phyloP scores from a whole-genome alignment of 257 asterid species.

The Rhazya stricta region DNA sequence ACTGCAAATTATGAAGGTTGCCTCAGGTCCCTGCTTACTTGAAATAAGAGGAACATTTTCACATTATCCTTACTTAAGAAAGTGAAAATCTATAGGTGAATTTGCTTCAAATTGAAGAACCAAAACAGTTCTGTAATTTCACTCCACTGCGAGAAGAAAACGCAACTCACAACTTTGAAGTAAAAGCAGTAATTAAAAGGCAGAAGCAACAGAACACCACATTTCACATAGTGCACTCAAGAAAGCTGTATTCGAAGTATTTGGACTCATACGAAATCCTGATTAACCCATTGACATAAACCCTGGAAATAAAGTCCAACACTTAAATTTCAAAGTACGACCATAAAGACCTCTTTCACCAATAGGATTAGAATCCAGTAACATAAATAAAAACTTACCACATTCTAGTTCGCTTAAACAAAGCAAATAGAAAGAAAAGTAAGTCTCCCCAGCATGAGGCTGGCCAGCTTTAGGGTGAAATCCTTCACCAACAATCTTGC shows the following conservation, averaged over 20 bases:
- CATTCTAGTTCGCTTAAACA: too few species aligned
- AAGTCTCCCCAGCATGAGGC: constrained; percentile 90
- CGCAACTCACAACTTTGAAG: neutral
- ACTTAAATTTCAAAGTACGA: neutral
- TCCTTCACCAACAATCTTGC: constrained; percentile 82
- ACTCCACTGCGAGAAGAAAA: neutral
- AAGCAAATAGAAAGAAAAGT: too few species aligned
- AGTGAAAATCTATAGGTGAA: too few species aligned
- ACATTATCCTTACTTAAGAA: neutral
- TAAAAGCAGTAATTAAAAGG: neutral
- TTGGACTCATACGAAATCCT: neutral
- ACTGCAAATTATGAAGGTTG: neutral
- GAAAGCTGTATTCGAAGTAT: neutral
- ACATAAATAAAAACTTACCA: neutral
- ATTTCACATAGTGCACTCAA: too few species aligned
- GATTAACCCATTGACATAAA: too few species aligned
- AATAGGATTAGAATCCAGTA: neutral
- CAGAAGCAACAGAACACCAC: neutral
- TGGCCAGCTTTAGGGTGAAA: constrained; percentile 97
- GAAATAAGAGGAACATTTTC: neutral
- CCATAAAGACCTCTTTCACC: neutral
- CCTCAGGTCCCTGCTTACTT: neutral
- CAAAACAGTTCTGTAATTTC: neutral
- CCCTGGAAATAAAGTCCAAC: neutral
- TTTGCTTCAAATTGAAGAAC: neutral